These are phyloP conservation scores for Trichoderma breve DNA, from an alignment of 2,329 filamentous ascomycete genomes.

Conservation along the genomic window DNA sequence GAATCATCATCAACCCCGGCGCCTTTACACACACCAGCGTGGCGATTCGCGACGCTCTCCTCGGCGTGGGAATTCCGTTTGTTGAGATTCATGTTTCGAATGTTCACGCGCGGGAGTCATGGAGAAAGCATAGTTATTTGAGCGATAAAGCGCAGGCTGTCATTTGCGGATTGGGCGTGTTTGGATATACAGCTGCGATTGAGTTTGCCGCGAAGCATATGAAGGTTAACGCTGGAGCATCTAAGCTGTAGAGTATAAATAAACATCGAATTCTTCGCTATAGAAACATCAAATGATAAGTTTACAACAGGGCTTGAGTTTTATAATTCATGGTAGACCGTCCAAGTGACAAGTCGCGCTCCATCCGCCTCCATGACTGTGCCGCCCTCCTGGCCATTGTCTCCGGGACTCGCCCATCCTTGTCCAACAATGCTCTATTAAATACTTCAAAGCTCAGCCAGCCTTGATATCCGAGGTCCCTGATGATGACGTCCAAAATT, in stretches of 20 bases:
- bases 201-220: conserved; percentile 12
- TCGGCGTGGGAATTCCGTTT: conserved; percentile 5
- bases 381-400: conserved; percentile 55
- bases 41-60: conserved; percentile 5
- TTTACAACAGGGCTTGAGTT: not conserved
- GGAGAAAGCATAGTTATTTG: conserved; percentile 13
- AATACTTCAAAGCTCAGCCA: conserved; percentile 74
- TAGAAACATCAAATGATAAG: not conserved
- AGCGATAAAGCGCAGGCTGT: conserved; percentile 15
- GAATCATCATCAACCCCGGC: conserved; percentile 8
- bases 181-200: conserved; percentile 14
- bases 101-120: not conserved
- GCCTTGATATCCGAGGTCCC: conserved; percentile 63
- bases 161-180: conserved; percentile 14
- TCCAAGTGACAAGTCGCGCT: conserved; percentile 5
- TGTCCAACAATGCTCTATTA: conserved; percentile 34
- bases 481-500: conserved; percentile 60
- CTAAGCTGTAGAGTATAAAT: conserved; percentile 3
- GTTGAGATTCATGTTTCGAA: conserved; percentile 9
- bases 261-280: not conserved
- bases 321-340: not conserved
- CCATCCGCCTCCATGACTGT: conserved; percentile 43
- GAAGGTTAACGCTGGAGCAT: not conserved
- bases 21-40: conserved; percentile 16
- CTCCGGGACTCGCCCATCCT: conserved; percentile 62